These are phyloP conservation scores for Tulasnella sp. DNA, from an alignment of 768 basidiomycete genomes.

Conservation along the genomic window DNA sequence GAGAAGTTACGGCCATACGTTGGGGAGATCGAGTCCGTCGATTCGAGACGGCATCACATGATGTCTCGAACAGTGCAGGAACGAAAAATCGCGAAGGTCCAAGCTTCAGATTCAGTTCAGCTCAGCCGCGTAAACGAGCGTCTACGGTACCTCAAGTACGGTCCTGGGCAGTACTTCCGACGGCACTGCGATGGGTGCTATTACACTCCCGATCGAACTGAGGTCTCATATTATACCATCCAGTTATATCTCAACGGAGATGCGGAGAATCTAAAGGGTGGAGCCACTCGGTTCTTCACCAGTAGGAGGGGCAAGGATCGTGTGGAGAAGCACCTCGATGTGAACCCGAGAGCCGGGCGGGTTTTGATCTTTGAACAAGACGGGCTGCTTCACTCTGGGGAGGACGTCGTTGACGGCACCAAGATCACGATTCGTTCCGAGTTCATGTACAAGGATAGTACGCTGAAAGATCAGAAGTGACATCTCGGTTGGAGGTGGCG, in stretches of 20 bases:
- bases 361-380: conserved; percentile 17
- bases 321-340: conserved; percentile 8
- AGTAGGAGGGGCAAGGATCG: not conserved
- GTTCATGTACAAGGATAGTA: conserved; percentile 18
- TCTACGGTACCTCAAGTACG: conserved; percentile 17
- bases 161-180: conserved; percentile 17
- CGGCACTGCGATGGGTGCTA: conserved; percentile 14
- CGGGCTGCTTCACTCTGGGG: conserved; percentile 15
- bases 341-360: conserved; percentile 13
- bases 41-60: not conserved
- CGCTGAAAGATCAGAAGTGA: no score
- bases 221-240: conserved; percentile 17
- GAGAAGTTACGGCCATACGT: conserved; percentile 15
- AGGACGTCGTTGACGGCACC: conserved; percentile 7
- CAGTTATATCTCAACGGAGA: conserved; percentile 19
- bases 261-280: conserved; percentile 10
- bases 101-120: not conserved
- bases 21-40: not conserved
- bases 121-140: conserved; percentile 13
- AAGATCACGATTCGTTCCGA: conserved; percentile 17
- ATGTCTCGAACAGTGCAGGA: not conserved
- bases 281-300: conserved; percentile 12
- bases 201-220: conserved; percentile 8
- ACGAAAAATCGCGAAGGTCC: not conserved
- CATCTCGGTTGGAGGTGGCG: no score